Base-by-base conservation (phyloP, 176 grass and related monocot species). In the Alopecurus myosuroides region DNA sequence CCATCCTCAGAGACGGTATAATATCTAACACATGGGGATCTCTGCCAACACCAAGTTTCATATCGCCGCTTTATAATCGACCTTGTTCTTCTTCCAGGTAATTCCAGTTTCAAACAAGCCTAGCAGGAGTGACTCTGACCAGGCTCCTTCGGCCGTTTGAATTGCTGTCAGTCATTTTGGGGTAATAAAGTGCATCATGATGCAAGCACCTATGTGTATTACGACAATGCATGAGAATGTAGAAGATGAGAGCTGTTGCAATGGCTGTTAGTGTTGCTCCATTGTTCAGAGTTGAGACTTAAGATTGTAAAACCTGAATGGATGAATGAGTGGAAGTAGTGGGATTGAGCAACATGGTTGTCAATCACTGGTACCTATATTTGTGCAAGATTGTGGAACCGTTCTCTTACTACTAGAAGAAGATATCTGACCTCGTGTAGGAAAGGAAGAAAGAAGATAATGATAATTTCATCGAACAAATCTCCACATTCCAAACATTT, bases 91-190 rank as follows among this genome's bases (percentile, higher is more conserved):
- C 39, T 67, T 85, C 11, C 83, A 92, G 92, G 85, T 90, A 28
- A 82, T 97, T 61, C 94, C 82, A 73, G 85, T 86, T 85, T 97
- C 90, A 17, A 90, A 83, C 89, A 94, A 92, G 58, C 94, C 92
- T 84, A 87, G 87, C 86, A 88, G 89, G 85, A 97, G 92, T 45
- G 94, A 97, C 41, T 46, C 34, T 92, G 85, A 57, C 53, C 7
- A 18, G 31, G 8, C 10, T 29, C 9, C 22, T 49, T 51, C 46
- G 23, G 11, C 1, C 18, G 44, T 72, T 42, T 63, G 37, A 14
- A 28, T 60, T 34, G 13, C 58, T 34, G 20, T 9, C 11, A 7
- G 20, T 58, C 6, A 1, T 40, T 66, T 83, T 5, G 17, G 64
- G 31, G 26, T 68, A 75, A 91, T 81, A 82, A 88, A 72, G 11